A percentile compares a stretch with the other conserved stretches of the same genome.
These are phyloP conservation scores for Ophiocordyceps camponoti-floridani DNA, from an alignment of 2,329 filamentous ascomycete genomes.

Conservation along the genomic window DNA sequence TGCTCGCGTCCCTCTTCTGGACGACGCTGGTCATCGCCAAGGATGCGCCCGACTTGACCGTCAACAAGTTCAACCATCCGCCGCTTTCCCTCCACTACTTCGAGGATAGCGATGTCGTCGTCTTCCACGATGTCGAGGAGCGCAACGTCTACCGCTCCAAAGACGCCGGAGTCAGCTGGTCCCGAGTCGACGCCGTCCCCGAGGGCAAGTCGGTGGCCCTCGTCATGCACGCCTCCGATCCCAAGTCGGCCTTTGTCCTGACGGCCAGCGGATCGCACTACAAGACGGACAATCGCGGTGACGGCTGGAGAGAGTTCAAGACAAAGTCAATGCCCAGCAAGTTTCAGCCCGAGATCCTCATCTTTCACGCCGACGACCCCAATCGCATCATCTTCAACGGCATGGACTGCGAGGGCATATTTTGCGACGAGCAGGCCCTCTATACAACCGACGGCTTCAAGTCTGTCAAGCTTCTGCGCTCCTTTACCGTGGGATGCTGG, in stretches of 20 bases:
- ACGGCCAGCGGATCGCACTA: slow-evolving; percentile 56
- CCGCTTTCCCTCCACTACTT: slow-evolving; percentile 73
- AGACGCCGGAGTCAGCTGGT: slow-evolving; percentile 69
- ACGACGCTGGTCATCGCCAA: slow-evolving; percentile 30
- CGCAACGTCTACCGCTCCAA: slow-evolving; percentile 58
- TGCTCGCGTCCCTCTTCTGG: slow-evolving; percentile 28
- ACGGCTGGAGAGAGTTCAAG: slow-evolving; percentile 62
- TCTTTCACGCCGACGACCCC: slow-evolving; percentile 69
- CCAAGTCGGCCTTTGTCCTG: slow-evolving; percentile 62
- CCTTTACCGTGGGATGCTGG: slow-evolving; percentile 57
- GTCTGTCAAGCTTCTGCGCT: slow-evolving; percentile 44
- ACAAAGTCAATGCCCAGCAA: slow-evolving; percentile 39
- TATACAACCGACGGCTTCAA: slow-evolving; percentile 84
- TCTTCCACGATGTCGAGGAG: slow-evolving; percentile 51
- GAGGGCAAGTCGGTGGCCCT: slow-evolving; percentile 45
- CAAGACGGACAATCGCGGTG: slow-evolving; percentile 66
- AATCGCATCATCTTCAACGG: slow-evolving; percentile 76
- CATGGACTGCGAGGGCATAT: slow-evolving; percentile 45
- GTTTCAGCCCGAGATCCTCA: slow-evolving; percentile 34
- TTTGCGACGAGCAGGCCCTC: slow-evolving; percentile 43
- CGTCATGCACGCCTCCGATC: slow-evolving; percentile 61
- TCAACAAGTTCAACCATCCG: slow-evolving; percentile 45
- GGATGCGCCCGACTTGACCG: slow-evolving; percentile 47
- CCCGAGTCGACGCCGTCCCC: slow-evolving; percentile 42
- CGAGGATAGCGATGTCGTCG: slow-evolving; percentile 65